Conservation (phyloP, 2,329 filamentous ascomycete genomes). For the Orbilia ellipsospora region DNA sequence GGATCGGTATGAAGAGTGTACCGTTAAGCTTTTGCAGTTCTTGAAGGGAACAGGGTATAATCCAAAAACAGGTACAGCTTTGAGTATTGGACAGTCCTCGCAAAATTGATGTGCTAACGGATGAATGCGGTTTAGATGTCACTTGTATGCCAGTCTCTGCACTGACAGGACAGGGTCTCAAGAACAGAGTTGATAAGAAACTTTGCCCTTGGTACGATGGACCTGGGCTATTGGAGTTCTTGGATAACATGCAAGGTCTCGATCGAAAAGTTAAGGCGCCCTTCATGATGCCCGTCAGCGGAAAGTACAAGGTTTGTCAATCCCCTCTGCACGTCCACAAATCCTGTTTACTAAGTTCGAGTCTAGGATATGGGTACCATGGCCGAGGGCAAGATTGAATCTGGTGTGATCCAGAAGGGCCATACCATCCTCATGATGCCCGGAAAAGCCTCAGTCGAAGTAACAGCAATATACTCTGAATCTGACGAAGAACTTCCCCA, state of each 20-base stretch:
- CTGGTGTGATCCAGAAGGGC: slow-evolving; percentile 91
- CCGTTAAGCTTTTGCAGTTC: slow-evolving; percentile 85
- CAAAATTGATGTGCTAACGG: slow-evolving; percentile 20
- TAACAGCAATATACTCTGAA: slow-evolving; percentile 90
- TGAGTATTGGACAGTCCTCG: too few relatives aligned
- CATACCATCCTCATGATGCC: slow-evolving; percentile 93
- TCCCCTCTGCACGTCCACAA: neutral
- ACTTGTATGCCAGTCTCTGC: slow-evolving; percentile 97
- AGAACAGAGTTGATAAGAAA: slow-evolving; percentile 82
- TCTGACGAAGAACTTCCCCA: slow-evolving; percentile 88
- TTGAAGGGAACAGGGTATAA: slow-evolving; percentile 94
- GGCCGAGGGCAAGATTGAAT: slow-evolving; percentile 96
- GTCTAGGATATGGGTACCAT: slow-evolving; percentile 91
- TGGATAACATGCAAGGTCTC: slow-evolving; percentile 91
- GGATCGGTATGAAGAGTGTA: slow-evolving; percentile 92
- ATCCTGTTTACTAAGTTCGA: neutral
- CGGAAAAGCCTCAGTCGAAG: slow-evolving; percentile 81
- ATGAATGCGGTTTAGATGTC: slow-evolving; percentile 70
- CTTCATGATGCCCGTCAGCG: slow-evolving; percentile 98
- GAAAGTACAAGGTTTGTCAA: slow-evolving; percentile 77
- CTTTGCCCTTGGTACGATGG: slow-evolving; percentile 85
- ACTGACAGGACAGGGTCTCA: slow-evolving; percentile 85
- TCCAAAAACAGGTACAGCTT: slow-evolving; percentile 73
- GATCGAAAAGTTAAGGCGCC: slow-evolving; percentile 97
- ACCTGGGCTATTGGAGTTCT: slow-evolving; percentile 90